Base-by-base conservation (phyloP, 441 rosid genomes). In the Pelargonium myrrhifolium region DNA sequence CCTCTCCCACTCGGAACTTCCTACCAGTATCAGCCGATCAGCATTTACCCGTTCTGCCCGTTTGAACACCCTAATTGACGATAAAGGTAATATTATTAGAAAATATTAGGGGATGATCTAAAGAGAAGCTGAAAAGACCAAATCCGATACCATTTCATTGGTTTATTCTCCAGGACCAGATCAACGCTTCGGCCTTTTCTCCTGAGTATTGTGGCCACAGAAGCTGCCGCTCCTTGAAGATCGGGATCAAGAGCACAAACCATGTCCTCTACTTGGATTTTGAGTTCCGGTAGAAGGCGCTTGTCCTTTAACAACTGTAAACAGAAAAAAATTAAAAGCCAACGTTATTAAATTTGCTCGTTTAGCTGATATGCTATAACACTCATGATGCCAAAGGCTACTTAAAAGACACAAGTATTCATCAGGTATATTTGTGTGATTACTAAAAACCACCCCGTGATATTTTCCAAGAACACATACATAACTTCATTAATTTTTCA, bases 161-260 rank as follows among this genome's bases (percentile, higher is more conserved):
- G 89, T 82, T 89, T 93, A 79, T 62, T 82, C 84, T 90, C 96
- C 84, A 89, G 80, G 68, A 90, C 96, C 65, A 93, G 77, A 75
- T 91, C 97, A 53, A 87, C 93, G 60, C 84, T 87, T 72, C 80
- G 89, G 65, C 96, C 91, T 79, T 87, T 93, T 66, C 68, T 83
- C 68, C 93, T 83, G 43, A 91, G 90, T 64, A 78, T 70, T 43
- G 87, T 84, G 65, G 97, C 96, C 72, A 88, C 93, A 1, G 70
- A 68, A 39, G 96, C 81, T 75, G 97, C 99, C 66, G 84, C 87
- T 70, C 89, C 99, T 80, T 49, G 56, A 3, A 49, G 56, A 49
- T n/a, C 17, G 56, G 18, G 56, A n/a, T 49, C 56, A 14, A n/a
- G 56, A 49, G 56, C 20, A 15, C 56, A 49, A 20, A 49, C 56